These are phyloP conservation scores for Syzygium oleosum DNA, from an alignment of 345 rosid genomes.

Conservation along the genomic window DNA sequence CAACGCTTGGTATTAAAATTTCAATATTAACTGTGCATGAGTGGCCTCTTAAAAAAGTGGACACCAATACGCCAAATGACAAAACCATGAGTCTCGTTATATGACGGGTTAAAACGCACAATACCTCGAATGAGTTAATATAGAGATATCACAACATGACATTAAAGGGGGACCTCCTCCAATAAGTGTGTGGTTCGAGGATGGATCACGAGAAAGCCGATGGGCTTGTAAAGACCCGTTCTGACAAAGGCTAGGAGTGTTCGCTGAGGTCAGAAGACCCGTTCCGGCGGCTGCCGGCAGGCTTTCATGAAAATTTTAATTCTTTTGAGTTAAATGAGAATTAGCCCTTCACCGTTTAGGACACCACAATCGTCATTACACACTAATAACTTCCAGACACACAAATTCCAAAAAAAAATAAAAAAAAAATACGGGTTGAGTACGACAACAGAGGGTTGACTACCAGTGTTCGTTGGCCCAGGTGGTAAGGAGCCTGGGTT, in stretches of 20 bases:
- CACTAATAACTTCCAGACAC: no score
- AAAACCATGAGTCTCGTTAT: no score
- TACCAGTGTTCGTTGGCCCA: no score
- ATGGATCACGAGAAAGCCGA: not conserved
- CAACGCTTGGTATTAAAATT: no score
- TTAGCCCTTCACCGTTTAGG: not conserved
- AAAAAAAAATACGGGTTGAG: no score
- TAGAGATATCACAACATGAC: accelerated
- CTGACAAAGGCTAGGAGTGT: accelerated
- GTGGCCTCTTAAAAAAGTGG: not conserved
- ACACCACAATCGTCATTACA: not conserved
- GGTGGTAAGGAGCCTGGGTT: no score
- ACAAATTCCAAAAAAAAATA: no score
- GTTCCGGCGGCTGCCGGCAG: accelerated
- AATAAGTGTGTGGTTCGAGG: not conserved
- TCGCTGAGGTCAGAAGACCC: accelerated
- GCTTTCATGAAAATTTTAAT: not conserved
- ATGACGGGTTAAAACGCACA: accelerated
- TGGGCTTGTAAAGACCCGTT: accelerated
- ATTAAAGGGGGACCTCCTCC: accelerated
- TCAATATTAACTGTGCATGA: no score
- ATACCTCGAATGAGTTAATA: not conserved
- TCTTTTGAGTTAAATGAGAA: not conserved
- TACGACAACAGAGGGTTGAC: no score
- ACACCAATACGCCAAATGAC: no score